Evolutionary conservation across 805 yeast species (phyloP), one percentile per base, ranked within the genome.

Genomic region (Brettanomyces bruxellensis): DNA sequence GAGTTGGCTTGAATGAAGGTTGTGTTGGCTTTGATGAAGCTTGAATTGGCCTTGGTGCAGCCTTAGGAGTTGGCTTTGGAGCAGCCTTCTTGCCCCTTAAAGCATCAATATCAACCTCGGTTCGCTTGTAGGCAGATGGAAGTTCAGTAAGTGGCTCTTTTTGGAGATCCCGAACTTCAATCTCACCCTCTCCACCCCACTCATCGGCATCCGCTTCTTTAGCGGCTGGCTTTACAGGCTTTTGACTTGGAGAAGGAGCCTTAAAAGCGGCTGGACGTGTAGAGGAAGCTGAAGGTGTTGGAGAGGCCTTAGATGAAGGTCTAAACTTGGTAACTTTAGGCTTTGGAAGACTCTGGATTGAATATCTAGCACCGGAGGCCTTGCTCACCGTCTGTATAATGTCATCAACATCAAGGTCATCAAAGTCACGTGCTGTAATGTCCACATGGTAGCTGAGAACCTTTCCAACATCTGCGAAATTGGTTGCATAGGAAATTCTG

Each of bases 291-390:
- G 39, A 30, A 40, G 47, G 5, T 34, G 61, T 59, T 37, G 69
- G 58, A 51, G 53, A 28, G 23, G 52, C 53, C 47, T 47, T 49
- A 47, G 60, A 55, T 46, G 61, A 52, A n/a, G 51, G 67, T 44
- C 60, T 62, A 40, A 62, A 53, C n/a, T 54, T 50, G n/a, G 63
- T 43, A 2, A 55, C 42, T 14, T 53, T 47, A 13, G 48, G 47
- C 22, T 50, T 51, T 6, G 59, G 39, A 41, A 65, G 47, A 35
- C 58, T 50, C 57, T 79, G 86, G 46, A 78, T 76, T 4, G 93
- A 82, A 68, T 93, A 93, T 60, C 95, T 81, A 14, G 99, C 96
- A 57, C 99, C 99, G 2, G 98, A 86, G 34, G 98, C 96, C 54
- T 87, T 84, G 52, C 86, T 81, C 43, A 93, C 81, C 52, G 87